Conservation (phyloP, 345 rosid genomes). For the Hypericum perforatum region DNA sequence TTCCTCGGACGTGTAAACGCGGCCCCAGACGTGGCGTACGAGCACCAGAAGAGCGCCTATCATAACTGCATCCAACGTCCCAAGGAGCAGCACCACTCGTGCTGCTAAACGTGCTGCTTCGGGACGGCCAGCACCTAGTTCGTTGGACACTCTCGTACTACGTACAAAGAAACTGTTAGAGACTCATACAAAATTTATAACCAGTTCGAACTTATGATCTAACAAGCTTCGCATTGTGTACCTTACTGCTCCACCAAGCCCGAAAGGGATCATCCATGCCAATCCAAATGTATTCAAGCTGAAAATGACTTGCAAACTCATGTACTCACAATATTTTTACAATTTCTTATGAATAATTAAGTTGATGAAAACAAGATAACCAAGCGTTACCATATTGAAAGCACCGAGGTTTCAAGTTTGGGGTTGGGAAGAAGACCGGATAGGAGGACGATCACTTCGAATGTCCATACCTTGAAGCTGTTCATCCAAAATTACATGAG, state of each 20-base stretch:
- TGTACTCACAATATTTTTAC: too few relatives aligned
- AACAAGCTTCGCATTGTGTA: neutral
- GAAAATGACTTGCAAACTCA: slow-evolving; percentile 8
- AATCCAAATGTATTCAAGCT: slow-evolving; percentile 63
- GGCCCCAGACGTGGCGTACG: slow-evolving; percentile 14
- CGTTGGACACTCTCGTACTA: slow-evolving; percentile 24
- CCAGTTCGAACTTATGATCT: neutral
- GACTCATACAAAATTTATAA: neutral
- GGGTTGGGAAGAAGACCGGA: slow-evolving; percentile 42
- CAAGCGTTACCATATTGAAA: slow-evolving; percentile 29
- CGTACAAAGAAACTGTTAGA: neutral
- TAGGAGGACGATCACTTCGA: slow-evolving; percentile 33
- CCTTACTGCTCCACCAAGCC: slow-evolving; percentile 65
- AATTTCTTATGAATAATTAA: too few relatives aligned
- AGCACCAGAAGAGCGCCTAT: slow-evolving; percentile 6
- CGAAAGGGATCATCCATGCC: slow-evolving; percentile 59
- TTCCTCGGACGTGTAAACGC: slow-evolving; percentile 15
- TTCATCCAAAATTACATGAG: neutral
- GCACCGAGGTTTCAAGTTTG: slow-evolving; percentile 34
- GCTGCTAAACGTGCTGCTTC: slow-evolving; percentile 5
- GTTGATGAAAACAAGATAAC: too few relatives aligned
- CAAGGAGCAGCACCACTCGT: neutral
- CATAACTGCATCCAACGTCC: slow-evolving; percentile 3
- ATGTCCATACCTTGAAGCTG: slow-evolving; percentile 39
- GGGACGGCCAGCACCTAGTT: slow-evolving; percentile 20